Percentiles rank a stretch among this genome's conserved stretches.
Conservation (phyloP, 306 rosid genomes). For the Pyrus bretschneideri region DNA sequence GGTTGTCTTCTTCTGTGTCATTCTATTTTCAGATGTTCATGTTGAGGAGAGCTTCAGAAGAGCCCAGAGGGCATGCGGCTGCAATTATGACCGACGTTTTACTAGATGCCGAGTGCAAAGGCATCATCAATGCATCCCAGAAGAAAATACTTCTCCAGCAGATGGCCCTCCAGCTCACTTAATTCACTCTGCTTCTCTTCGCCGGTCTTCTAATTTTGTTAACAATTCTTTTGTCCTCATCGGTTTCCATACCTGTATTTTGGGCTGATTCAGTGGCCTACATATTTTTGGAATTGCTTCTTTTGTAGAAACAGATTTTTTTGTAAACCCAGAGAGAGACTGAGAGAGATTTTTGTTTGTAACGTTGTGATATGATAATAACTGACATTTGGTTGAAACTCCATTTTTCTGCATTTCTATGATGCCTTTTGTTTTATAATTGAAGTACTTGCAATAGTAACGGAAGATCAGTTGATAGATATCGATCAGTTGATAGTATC, state of each 20-base stretch:
- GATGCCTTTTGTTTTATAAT: too few relatives aligned
- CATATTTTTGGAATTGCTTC: not conserved
- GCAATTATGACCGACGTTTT: constrained; percentile 68
- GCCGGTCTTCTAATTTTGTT: not conserved
- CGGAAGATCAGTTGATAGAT: too few relatives aligned
- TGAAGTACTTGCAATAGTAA: too few relatives aligned
- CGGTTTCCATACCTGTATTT: not conserved
- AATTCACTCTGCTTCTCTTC: constrained; percentile 3
- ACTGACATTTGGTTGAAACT: not conserved
- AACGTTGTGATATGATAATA: not conserved
- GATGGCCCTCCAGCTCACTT: constrained; percentile 59
- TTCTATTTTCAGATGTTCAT: constrained; percentile 41
- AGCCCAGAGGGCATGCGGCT: constrained; percentile 66
- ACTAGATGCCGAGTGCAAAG: constrained; percentile 65
- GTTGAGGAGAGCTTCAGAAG: constrained; percentile 66
- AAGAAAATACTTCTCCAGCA: constrained; percentile 55
- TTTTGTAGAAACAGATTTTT: constrained; percentile 1
- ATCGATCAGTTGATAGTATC: too few relatives aligned
- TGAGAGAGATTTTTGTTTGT: not conserved
- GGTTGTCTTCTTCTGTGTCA: not conserved
- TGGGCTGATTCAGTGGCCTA: not conserved
- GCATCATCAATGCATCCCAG: constrained; percentile 62
- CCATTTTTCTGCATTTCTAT: not conserved
- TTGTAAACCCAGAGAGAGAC: not conserved
- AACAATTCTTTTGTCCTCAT: not conserved